phyloP scores from a whole-genome alignment of 1,284 basidiomycete genomes.

The Inonotus hispidus region DNA sequence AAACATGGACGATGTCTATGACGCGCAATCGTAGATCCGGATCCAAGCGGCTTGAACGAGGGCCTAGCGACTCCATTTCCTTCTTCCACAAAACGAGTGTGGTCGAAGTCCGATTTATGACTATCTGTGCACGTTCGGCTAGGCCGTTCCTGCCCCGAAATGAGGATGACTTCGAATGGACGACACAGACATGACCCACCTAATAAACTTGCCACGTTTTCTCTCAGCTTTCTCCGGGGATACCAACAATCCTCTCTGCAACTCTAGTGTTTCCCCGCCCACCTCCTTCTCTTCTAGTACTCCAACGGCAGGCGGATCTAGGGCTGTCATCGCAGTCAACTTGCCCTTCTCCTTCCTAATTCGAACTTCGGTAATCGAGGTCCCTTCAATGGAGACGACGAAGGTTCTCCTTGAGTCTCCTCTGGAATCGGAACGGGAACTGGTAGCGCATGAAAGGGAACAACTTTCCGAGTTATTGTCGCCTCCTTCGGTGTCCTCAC shows the following conservation, averaged over 20 bases:
- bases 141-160: constrained; percentile 38
- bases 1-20: constrained; percentile 30
- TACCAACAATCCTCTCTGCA: constrained; percentile 35
- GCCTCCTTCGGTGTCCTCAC: not conserved
- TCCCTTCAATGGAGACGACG: not conserved
- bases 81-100: constrained; percentile 45
- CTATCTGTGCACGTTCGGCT: constrained; percentile 39
- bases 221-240: constrained; percentile 41
- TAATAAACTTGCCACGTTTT: constrained; percentile 29
- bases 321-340: constrained; percentile 3
- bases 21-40: constrained; percentile 34
- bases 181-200: constrained; percentile 24
- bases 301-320: not conserved
- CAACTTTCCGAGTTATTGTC: constrained; percentile 8
- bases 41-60: constrained; percentile 11
- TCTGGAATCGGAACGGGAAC: not conserved
- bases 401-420: not conserved
- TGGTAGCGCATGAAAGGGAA: constrained; percentile 8
- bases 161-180: not conserved
- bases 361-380: constrained; percentile 7
- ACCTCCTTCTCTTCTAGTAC: constrained; percentile 1
- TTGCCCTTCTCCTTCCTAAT: constrained; percentile 1
- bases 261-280: constrained; percentile 20
- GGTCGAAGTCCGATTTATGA: constrained; percentile 37
- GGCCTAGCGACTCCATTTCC: constrained; percentile 32